Evolutionary conservation across 257 asterid genomes (phyloP).

Genomic region (Rehmannia glutinosa): DNA sequence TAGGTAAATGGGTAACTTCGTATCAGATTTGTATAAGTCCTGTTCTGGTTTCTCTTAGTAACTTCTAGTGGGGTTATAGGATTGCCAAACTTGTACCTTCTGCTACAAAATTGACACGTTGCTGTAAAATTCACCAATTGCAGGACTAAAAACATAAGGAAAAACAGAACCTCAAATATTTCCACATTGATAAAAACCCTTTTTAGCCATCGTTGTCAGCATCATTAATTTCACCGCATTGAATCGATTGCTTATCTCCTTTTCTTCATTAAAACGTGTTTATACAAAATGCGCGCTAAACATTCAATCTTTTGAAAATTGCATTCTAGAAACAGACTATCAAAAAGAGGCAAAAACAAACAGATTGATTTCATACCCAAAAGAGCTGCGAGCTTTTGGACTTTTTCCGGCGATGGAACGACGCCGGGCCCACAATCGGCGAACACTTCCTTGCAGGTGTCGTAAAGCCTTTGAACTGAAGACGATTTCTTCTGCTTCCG

Average conservation of each 20-base stretch:
- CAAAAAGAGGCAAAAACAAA: not conserved
- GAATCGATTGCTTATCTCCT: not conserved
- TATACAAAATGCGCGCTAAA: not conserved
- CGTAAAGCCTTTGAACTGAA: slow-evolving; percentile 66
- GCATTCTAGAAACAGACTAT: not conserved
- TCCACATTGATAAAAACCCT: not conserved
- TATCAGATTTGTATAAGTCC: no score
- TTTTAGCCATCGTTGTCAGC: not conserved
- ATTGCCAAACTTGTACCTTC: not conserved
- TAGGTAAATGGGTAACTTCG: no score
- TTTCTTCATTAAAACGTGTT: not conserved
- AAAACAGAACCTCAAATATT: not conserved
- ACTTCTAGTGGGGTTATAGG: no score
- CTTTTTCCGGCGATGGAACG: slow-evolving; percentile 67
- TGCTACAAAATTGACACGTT: not conserved
- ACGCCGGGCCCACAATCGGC: slow-evolving; percentile 82
- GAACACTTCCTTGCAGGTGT: slow-evolving; percentile 70
- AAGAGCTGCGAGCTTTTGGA: slow-evolving; percentile 55
- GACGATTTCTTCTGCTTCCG: slow-evolving; percentile 38
- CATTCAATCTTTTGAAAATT: not conserved
- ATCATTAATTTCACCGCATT: not conserved
- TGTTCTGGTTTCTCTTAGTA: no score
- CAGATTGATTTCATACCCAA: slow-evolving; percentile 41
- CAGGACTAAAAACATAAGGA: no score
- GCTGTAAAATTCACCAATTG: not conserved